Evolutionary conservation across 371 early-diverging fungal genomes (phyloP).

Genomic region (Parasitella parasitica): DNA sequence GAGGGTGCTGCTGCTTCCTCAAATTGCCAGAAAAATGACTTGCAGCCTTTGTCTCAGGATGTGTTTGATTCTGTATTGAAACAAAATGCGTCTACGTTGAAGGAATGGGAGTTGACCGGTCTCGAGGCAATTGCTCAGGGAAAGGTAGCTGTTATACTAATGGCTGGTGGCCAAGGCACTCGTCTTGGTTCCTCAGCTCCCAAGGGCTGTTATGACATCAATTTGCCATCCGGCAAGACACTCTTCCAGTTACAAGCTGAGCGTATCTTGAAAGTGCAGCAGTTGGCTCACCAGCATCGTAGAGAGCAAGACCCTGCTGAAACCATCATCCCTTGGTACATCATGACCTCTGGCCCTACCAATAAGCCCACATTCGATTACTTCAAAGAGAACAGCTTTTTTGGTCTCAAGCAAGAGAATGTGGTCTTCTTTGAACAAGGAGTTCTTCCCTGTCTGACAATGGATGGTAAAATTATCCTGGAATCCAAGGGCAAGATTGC

Average conservation of each 20-base stretch:
- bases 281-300: constrained; percentile 59
- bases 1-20: constrained; percentile 48
- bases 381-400: constrained; percentile 75
- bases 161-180: constrained; percentile 92
- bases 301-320: constrained; percentile 25
- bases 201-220: constrained; percentile 93
- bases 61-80: constrained; percentile 76
- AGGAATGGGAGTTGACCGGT: constrained; percentile 75
- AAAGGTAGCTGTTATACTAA: constrained; percentile 92
- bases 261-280: constrained; percentile 83
- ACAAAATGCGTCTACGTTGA: constrained; percentile 52
- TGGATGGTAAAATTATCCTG: constrained; percentile 86
- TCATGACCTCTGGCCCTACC: constrained; percentile 96
- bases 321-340: constrained; percentile 84
- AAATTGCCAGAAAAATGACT: constrained; percentile 6
- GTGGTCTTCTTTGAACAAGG: constrained; percentile 1
- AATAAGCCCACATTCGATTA: constrained; percentile 69
- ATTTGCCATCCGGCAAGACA: constrained; percentile 80
- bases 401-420: constrained; percentile 61
- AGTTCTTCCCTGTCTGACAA: constrained; percentile 74
- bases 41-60: constrained; percentile 78
- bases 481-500: constrained; percentile 76
- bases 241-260: constrained; percentile 93
- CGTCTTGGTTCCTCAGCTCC: constrained; percentile 85
- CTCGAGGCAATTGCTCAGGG: constrained; percentile 76